Evolutionary conservation across 2,329 filamentous ascomycete genomes (phyloP).

Genomic region (Blumeria graminis): DNA sequence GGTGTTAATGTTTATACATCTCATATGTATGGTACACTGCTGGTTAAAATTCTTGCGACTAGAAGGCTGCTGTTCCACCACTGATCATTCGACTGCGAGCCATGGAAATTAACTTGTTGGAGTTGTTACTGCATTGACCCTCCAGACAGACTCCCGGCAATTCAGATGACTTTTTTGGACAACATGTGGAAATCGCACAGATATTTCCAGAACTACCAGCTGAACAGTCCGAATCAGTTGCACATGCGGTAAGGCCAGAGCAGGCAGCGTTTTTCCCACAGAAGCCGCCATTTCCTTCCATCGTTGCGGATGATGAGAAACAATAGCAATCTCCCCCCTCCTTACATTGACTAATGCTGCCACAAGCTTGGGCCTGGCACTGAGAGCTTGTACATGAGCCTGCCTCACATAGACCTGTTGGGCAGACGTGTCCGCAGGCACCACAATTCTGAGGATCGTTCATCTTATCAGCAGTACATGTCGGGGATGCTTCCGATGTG

Average conservation of each 20-base stretch:
- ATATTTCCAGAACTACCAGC: constrained; percentile 4
- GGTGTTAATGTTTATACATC: no score
- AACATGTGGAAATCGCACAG: constrained; percentile 9
- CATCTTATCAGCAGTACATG: constrained; percentile 5
- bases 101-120: constrained; percentile 4
- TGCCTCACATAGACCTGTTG: constrained; percentile 3
- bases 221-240: constrained; percentile 6
- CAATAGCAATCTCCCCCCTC: constrained; percentile 7
- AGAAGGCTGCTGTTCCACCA: constrained; percentile 3
- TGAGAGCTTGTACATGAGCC: constrained; percentile 3
- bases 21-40: no score
- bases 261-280: constrained; percentile 9
- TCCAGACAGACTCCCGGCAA: constrained; percentile 7
- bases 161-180: constrained; percentile 3
- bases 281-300: constrained; percentile 4
- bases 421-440: constrained; percentile 6
- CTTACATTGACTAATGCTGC: constrained; percentile 5
- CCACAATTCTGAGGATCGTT: constrained; percentile 8
- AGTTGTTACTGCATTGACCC: constrained; percentile 6
- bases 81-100: not conserved
- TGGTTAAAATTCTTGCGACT: not conserved
- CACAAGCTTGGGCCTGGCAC: constrained; percentile 6
- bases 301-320: constrained; percentile 5
- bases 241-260: constrained; percentile 5
- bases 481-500: constrained; percentile 2